Evolutionary conservation across 1,284 basidiomycete genomes (phyloP).

Genomic region (Flammula alnicola): DNA sequence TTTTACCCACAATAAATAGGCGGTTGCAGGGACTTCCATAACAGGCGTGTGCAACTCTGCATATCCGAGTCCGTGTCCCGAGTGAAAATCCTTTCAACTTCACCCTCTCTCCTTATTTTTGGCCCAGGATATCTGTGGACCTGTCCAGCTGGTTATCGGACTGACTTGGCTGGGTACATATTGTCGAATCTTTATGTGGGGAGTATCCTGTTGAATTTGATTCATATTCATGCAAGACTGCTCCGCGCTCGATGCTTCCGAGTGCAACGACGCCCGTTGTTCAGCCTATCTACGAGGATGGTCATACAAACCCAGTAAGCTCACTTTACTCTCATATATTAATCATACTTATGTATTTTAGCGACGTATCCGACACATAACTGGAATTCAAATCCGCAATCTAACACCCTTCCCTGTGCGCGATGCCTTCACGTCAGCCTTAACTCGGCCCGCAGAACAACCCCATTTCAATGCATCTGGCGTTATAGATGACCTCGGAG

Average conservation of each 20-base stretch:
- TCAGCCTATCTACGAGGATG: constrained; percentile 12
- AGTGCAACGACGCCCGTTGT: constrained; percentile 20
- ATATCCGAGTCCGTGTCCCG: no score
- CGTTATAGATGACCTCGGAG: constrained; percentile 73
- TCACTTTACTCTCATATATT: background rate
- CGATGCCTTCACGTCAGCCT: constrained; percentile 74
- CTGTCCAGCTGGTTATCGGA: no score
- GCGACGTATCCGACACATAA: constrained; percentile 77
- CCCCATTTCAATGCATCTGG: constrained; percentile 55
- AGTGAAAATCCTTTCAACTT: no score
- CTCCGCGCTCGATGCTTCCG: constrained; percentile 23
- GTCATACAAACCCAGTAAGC: constrained; percentile 22
- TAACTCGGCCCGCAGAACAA: constrained; percentile 65
- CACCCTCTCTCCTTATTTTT: background rate
- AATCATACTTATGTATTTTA: constrained; percentile 31
- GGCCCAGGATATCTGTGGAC: constrained; percentile 2
- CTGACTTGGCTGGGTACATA: background rate
- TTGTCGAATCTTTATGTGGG: constrained; percentile 10
- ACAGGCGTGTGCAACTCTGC: no score
- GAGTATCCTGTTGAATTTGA: constrained; percentile 12
- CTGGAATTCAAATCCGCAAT: constrained; percentile 76
- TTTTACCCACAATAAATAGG: no score
- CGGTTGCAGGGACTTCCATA: no score
- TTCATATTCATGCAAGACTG: constrained; percentile 19
- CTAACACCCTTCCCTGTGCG: constrained; percentile 80